Conservation (phyloP, 176 grass and related monocot species). For the Guadua angustifolia region DNA sequence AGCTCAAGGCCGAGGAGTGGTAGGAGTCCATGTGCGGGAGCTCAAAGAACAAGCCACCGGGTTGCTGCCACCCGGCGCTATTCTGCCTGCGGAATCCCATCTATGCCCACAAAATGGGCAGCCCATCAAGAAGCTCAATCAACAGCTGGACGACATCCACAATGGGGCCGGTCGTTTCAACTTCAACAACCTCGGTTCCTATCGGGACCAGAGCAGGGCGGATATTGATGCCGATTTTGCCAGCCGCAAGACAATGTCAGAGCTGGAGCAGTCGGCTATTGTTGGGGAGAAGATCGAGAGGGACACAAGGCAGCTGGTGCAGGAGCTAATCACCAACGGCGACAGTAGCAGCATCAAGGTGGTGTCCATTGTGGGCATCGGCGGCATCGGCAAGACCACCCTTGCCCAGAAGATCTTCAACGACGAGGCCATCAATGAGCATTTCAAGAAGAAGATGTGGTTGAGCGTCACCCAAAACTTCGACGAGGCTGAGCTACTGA, state of each 20-base stretch:
- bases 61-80: neutral
- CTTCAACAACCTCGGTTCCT: conserved; percentile 17
- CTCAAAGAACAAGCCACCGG: neutral
- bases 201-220: too few species aligned
- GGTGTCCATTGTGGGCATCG: too few species aligned
- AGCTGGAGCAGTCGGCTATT: neutral
- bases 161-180: neutral
- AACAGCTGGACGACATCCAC: neutral
- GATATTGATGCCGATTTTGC: too few species aligned
- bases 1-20: neutral
- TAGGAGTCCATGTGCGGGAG: too few species aligned
- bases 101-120: conserved; percentile 1
- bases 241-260: too few species aligned
- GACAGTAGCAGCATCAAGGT: too few species aligned
- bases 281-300: too few species aligned
- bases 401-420: too few species aligned
- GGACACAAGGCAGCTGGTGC: too few species aligned
- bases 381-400: too few species aligned
- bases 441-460: conserved; percentile 11
- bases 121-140: conserved; percentile 19
- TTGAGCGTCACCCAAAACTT: neutral
- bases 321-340: too few species aligned
- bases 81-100: neutral
- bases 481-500: neutral
- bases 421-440: too few species aligned